phyloP scores from a whole-genome alignment of 208 protist species.

The Acanthamoeba triangularis region DNA sequence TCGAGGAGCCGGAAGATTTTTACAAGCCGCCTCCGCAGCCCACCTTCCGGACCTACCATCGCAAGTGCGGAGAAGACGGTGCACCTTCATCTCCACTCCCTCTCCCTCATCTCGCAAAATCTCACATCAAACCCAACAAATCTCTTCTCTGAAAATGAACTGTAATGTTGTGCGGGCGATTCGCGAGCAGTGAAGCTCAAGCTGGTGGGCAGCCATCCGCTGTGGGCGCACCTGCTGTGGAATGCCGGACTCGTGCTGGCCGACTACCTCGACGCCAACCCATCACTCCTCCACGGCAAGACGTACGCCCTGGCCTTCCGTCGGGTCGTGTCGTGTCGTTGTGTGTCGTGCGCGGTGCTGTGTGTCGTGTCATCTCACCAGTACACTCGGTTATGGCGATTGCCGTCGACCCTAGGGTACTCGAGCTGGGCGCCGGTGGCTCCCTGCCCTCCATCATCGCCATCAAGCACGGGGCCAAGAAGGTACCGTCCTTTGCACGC shows the following conservation, averaged over 20 bases:
- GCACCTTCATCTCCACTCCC: not conserved
- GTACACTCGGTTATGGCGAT: not conserved
- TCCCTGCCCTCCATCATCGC: slow-evolving; percentile 80
- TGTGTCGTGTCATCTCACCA: not conserved
- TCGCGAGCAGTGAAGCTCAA: slow-evolving; percentile 17
- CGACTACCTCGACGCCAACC: slow-evolving; percentile 74
- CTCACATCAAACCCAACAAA: not conserved
- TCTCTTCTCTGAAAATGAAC: not conserved
- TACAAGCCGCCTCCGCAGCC: slow-evolving; percentile 51
- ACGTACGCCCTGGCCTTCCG: slow-evolving; percentile 5
- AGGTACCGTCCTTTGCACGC: slow-evolving; percentile 45
- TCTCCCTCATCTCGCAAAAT: not conserved
- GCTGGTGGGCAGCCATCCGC: slow-evolving; percentile 58
- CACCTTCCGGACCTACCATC: slow-evolving; percentile 31
- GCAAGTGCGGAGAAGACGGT: slow-evolving; percentile 43
- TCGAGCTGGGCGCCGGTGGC: slow-evolving; percentile 79
- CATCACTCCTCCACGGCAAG: slow-evolving; percentile 38
- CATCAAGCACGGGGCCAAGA: slow-evolving; percentile 74
- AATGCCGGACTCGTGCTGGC: slow-evolving; percentile 79
- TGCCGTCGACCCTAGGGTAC: too few relatives aligned
- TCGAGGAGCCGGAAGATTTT: slow-evolving; percentile 68
- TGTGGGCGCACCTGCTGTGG: slow-evolving; percentile 83
- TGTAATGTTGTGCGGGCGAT: not conserved
- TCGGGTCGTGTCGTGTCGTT: not conserved
- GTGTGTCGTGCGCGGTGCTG: not conserved